A percentile compares a stretch with the other conserved stretches of the same genome.
These are phyloP conservation scores for Sisymbrium irio DNA, from an alignment of 345 rosid genomes.

Conservation along the genomic window DNA sequence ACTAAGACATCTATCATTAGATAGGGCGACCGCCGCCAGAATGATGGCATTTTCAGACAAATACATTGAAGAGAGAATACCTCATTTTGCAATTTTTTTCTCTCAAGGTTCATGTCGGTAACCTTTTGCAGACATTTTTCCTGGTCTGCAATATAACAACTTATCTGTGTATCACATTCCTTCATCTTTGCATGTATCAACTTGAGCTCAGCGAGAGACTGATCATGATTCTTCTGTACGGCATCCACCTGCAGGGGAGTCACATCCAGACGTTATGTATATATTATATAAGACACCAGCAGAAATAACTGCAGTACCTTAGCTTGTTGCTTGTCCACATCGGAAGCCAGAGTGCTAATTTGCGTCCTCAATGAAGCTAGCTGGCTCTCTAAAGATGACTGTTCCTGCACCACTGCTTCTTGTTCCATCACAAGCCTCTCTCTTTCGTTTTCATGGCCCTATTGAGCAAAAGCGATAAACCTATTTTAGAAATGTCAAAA, in stretches of 20 bases:
- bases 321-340: conserved; percentile 58
- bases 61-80: conserved; percentile 35
- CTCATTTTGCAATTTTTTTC: conserved; percentile 93
- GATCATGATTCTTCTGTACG: conserved; percentile 46
- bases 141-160: conserved; percentile 63
- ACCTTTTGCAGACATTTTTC: conserved; percentile 61
- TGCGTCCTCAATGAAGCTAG: conserved; percentile 55
- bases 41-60: not conserved
- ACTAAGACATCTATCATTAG: not conserved
- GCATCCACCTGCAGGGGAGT: conserved; percentile 57
- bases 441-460: conserved; percentile 75
- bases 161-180: conserved; percentile 87
- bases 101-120: conserved; percentile 66
- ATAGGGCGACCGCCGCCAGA: not conserved
- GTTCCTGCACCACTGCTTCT: conserved; percentile 71
- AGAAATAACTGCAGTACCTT: conserved; percentile 48
- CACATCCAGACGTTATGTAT: conserved; percentile 8
- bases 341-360: conserved; percentile 51
- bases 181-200: conserved; percentile 67
- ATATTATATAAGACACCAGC: not conserved
- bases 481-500: not conserved
- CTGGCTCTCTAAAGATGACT: conserved; percentile 68
- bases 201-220: conserved; percentile 63
- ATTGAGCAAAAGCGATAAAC: conserved; percentile 22
- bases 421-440: conserved; percentile 82